Evolutionary conservation across 371 early-diverging fungal species (phyloP), one percentile per base, ranked within the genome.

Genomic region (Gilbertella persicaria): DNA sequence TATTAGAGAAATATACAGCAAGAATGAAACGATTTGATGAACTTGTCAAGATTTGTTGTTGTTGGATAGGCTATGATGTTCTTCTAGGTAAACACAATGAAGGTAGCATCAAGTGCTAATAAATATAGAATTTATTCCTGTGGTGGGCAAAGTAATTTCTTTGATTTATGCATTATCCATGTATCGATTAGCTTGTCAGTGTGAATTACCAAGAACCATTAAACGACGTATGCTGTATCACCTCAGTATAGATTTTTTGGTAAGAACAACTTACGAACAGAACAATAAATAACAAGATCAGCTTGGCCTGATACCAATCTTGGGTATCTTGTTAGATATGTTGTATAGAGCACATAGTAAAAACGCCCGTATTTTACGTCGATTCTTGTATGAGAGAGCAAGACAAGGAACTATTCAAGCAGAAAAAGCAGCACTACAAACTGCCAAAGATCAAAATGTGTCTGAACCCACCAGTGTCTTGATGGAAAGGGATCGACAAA

Each of bases 51-150:
- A 29, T 73, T 12, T 77, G 77, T 44, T 77, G 77, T 30, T 77
- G 77, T 26, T 77, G 77, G 77, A 61, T 77, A 12, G 77, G 77
- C 16, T 77, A 67, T 39, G 77, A 73, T 42, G 51, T 73, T 5
- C 25, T 77, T 37, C 54, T 73, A 26, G 75, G 71, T 69, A 42
- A 16, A 9, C 21, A 25, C 16, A 1, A 2, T 26, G 13, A n/a
- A 21, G 20, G 29, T 29, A 25, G 26, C 12, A 51, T 12, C 20
- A 58, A 8, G 13, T 26, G 4, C 13, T 16, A 8, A 26, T 5
- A 23, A 24, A 17, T 30, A 23, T 58, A 71, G 77, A 77, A 13
- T 58, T 77, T 52, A 77, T 77, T 29, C 77, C 77, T 4, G 52
- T 77, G 2, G 58, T 77, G n/a, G 77, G 77, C 13, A 77, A 77